phyloP scores from a whole-genome alignment of 768 basidiomycete genomes.

The Asterophora lycoperdoides region DNA sequence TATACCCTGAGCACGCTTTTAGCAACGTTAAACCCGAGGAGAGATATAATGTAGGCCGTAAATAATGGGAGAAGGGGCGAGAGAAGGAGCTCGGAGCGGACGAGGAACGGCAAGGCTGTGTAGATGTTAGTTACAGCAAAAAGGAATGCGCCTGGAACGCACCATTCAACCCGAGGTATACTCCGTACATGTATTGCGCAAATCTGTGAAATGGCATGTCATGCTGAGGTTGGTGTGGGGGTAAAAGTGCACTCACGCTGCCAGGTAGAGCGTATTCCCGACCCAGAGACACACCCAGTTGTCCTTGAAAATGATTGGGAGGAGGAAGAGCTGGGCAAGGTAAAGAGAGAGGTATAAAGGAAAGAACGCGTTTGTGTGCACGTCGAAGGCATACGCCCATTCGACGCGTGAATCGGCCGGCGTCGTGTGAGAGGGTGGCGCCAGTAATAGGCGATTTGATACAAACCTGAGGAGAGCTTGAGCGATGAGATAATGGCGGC shows the following conservation, averaged over 20 bases:
- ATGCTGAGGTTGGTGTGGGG: conserved; percentile 4
- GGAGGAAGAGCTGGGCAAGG: conserved; percentile 80
- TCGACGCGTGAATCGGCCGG: conserved; percentile 72
- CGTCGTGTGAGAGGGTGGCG: conserved; percentile 68
- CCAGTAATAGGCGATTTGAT: conserved; percentile 66
- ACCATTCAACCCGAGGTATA: conserved; percentile 85
- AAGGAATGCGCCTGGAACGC: conserved; percentile 2
- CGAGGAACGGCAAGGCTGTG: conserved; percentile 88
- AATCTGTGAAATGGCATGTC: conserved; percentile 42
- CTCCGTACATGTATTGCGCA: conserved; percentile 87
- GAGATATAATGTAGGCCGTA: conserved; percentile 76
- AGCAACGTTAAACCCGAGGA: conserved; percentile 90
- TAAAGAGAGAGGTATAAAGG: conserved; percentile 90
- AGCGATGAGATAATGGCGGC: too few species aligned
- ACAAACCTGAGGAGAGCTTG: conserved; percentile 43
- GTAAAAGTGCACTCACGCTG: conserved; percentile 53
- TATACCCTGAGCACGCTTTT: conserved; percentile 76
- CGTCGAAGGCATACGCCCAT: conserved; percentile 95
- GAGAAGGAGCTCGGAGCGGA: conserved; percentile 86
- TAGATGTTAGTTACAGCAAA: conserved; percentile 9
- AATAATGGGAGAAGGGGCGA: conserved; percentile 86
- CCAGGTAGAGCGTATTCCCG: conserved; percentile 89
- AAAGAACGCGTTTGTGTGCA: conserved; percentile 96
- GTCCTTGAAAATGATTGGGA: conserved; percentile 75
- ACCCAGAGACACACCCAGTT: conserved; percentile 95